A percentile compares a stretch with the other conserved stretches of the same genome.
Conservation (phyloP, 306 rosid species). For the Rosa multiflora region DNA sequence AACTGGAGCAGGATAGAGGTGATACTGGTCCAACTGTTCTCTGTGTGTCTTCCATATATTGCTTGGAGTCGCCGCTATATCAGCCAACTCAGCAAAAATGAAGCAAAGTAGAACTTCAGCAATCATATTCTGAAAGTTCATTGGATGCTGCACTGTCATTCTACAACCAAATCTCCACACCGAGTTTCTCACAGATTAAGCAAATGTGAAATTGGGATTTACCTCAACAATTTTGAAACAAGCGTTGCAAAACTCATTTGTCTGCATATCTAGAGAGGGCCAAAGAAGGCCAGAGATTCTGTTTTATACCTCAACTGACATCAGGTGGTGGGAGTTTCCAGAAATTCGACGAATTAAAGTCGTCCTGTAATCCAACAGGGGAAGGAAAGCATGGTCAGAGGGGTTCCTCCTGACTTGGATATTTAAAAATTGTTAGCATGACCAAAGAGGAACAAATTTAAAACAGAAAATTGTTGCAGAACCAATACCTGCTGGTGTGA, state of each 20-base stretch:
- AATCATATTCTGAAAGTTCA: not conserved
- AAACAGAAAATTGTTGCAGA: constrained; percentile 8
- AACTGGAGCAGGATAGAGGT: not conserved
- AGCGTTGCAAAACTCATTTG: constrained; percentile 25
- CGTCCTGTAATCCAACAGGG: constrained; percentile 60
- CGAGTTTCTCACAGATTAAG: not conserved
- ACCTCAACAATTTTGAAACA: constrained; percentile 35
- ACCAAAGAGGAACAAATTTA: not conserved
- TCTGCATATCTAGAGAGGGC: constrained; percentile 21
- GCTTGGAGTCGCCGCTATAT: constrained; percentile 28
- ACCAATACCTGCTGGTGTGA: constrained; percentile 70
- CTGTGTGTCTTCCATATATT: constrained; percentile 24
- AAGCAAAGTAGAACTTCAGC: constrained; percentile 18
- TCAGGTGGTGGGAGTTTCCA: constrained; percentile 72
- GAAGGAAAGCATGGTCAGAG: not conserved
- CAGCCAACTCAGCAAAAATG: constrained; percentile 13
- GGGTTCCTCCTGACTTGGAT: not conserved
- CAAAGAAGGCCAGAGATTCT: constrained; percentile 12
- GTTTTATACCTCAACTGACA: constrained; percentile 37
- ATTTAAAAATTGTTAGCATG: not conserved
- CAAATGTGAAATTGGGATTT: constrained; percentile 22
- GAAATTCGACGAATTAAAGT: constrained; percentile 92
- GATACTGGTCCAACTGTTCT: constrained; percentile 23
- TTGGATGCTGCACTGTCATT: not conserved
- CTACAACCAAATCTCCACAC: not conserved